Conservation (phyloP, 495 filamentous ascomycete genomes). For the Podospora pseudoanserina region DNA sequence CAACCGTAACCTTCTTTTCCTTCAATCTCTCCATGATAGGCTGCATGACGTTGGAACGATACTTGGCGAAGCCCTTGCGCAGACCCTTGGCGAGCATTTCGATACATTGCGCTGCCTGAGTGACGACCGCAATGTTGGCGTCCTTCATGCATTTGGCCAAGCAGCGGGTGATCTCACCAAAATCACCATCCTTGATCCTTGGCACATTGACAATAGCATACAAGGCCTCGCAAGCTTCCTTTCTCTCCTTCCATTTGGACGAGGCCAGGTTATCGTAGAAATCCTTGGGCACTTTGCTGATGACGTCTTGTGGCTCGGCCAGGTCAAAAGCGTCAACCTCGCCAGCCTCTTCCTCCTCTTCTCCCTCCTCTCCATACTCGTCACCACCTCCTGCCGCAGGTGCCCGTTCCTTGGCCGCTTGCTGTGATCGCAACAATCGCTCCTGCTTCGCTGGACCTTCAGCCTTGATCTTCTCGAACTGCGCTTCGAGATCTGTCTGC, state of each 20-base stretch:
- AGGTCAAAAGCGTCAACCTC: constrained; percentile 84
- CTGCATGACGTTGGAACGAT: constrained; percentile 71
- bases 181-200: constrained; percentile 86
- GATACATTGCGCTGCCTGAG: constrained; percentile 88
- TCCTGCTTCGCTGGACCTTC: constrained; percentile 88
- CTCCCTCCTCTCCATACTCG: constrained; percentile 57
- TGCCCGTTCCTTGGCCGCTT: constrained; percentile 71
- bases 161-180: constrained; percentile 72
- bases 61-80: constrained; percentile 71
- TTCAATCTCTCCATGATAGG: constrained; percentile 94
- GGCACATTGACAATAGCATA: constrained; percentile 76
- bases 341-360: constrained; percentile 61
- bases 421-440: constrained; percentile 80
- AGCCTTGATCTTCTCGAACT: constrained; percentile 89
- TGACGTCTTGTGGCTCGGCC: constrained; percentile 82
- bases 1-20: constrained; percentile 89
- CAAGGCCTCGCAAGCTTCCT: constrained; percentile 86
- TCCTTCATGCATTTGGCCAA: constrained; percentile 98
- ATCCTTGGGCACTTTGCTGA: constrained; percentile 76
- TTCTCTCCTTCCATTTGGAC: constrained; percentile 97
- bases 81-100: constrained; percentile 89
- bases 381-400: constrained; percentile 54
- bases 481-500: constrained; percentile 87
- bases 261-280: constrained; percentile 79
- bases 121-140: constrained; percentile 93